Conservation (phyloP, 768 basidiomycete species). For the Pilatotrama ljubarskyi region DNA sequence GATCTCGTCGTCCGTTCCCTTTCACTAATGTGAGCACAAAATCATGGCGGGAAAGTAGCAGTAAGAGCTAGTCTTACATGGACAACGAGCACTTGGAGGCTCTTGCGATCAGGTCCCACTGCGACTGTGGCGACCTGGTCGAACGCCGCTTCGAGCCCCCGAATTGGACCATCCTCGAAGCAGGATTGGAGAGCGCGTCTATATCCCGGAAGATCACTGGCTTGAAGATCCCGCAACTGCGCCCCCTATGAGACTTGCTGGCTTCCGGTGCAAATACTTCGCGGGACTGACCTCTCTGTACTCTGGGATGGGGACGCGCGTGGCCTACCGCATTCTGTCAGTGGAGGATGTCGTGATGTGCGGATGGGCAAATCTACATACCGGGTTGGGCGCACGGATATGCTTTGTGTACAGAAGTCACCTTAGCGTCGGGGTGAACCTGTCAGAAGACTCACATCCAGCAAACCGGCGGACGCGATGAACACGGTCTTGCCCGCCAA, state of each 20-base stretch:
- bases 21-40: not conserved
- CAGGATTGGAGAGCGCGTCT: conserved; percentile 69
- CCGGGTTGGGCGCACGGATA: not conserved
- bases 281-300: conserved; percentile 8
- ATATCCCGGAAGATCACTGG: conserved; percentile 68
- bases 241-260: not conserved
- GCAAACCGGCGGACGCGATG: conserved; percentile 60
- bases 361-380: not conserved
- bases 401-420: not conserved
- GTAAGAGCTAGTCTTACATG: conserved; percentile 12
- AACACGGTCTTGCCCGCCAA: conserved; percentile 63
- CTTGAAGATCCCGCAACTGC: conserved; percentile 70
- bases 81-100: conserved; percentile 19
- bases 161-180: conserved; percentile 27
- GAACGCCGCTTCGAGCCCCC: conserved; percentile 28
- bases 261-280: not conserved
- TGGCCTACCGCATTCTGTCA: not conserved
- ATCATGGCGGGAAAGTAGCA: too few relatives aligned
- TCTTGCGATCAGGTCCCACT: not conserved
- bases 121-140: conserved; percentile 13
- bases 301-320: conserved; percentile 6
- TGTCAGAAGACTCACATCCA: conserved; percentile 38
- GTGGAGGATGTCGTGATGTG: too few relatives aligned
- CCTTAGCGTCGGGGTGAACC: not conserved
- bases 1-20: conserved; percentile 63